Conservation (phyloP, 305 asterid genomes). For the Solanum hybrid region DNA sequence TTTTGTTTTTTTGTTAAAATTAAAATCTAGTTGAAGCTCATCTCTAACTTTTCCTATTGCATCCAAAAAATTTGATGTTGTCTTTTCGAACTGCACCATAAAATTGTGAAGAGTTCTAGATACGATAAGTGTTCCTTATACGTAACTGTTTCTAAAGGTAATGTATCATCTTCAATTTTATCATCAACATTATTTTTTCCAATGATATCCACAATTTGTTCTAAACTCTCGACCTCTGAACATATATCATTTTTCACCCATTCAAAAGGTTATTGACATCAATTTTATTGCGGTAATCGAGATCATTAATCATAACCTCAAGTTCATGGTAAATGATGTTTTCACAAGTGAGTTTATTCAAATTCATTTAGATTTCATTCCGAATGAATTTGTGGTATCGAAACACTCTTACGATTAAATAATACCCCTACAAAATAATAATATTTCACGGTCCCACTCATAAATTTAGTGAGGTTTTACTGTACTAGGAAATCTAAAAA, state of each 20-base stretch:
- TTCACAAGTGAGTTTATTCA: not conserved
- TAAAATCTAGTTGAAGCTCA: no score
- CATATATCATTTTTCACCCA: not conserved
- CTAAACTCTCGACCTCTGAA: not conserved
- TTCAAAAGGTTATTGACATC: not conserved
- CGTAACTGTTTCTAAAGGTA: no score
- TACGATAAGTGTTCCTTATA: no score
- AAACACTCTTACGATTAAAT: not conserved
- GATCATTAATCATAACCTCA: not conserved
- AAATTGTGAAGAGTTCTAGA: not conserved
- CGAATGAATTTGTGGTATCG: not conserved
- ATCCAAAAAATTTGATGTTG: not conserved
- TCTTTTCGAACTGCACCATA: no score
- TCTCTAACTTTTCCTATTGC: not conserved
- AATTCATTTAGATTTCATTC: not conserved
- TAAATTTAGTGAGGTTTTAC: not conserved
- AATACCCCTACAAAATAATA: not conserved
- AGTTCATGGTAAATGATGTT: no score
- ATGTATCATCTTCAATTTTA: no score
- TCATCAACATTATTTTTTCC: not conserved
- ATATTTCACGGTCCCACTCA: not conserved
- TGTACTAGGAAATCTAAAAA: not conserved
- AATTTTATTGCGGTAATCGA: no score
- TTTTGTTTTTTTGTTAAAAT: no score
- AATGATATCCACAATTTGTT: not conserved